Base-by-base conservation (phyloP, 306 rosid genomes). In the Mimosa pudica region DNA sequence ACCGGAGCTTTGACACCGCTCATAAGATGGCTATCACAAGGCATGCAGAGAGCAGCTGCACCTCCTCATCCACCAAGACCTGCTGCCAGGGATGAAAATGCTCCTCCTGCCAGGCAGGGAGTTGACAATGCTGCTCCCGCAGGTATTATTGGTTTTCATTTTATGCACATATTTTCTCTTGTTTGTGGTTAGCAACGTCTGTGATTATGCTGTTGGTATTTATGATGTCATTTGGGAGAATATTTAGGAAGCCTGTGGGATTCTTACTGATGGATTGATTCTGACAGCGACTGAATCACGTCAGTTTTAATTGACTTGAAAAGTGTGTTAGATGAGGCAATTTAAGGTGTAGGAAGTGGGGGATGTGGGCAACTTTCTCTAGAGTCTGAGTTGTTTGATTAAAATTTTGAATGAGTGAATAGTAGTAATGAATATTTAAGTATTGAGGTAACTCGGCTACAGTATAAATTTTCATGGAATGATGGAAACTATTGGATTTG, bases 31-130 rank as follows among this genome's bases (percentile, higher is more conserved):
- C 96, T 93, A 81, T 90, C 98, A 35, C 99, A 89, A 81, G 92
- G 94, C 69, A 96, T 93, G 99, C 96, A 90, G 81, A 91, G 96
- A 85, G 98, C 98, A 7, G 97, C 96, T 74, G 98, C 88, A 48
- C 97, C 98, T 79, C 98, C 98, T 81, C 92, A 84, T 54, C 95
- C 90, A 58, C 92, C 88, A 57, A 95, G 98, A 82, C 92, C 94
- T 68, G 92, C 92, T 65, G 90, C 84, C 73, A 84, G 93, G 91
- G 90, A 83, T 52, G 98, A 88, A 32, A 88, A 91, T 83, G 87
- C 49, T 75, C 90, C 96, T 79, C 89, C 90, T 85, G 94, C 86
- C 74, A 76, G 98, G 84, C 94, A 51, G 80, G 98, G 87, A 51
- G 78, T 33, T 64, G 91, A 81, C 24, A 84, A 86, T 86, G 96